Percentiles rank a stretch among this genome's conserved stretches.
Evolutionary conservation across 257 asterid genomes (phyloP).

Genomic region (Nicotiana noctiflora): DNA sequence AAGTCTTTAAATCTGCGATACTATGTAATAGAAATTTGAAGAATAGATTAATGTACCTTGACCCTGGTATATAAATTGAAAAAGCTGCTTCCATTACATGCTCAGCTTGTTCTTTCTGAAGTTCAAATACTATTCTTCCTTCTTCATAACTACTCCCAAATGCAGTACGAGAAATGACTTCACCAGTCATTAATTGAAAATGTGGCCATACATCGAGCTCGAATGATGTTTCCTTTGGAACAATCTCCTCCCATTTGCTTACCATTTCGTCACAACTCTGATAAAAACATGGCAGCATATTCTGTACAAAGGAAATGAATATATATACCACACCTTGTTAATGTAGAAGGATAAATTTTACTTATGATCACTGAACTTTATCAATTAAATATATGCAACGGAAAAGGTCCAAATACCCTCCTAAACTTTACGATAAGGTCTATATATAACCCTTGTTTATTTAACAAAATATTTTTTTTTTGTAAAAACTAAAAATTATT

Average conservation of each 20-base stretch:
- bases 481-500: no score
- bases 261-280: slow-evolving; percentile 30
- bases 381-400: no score
- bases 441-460: no score
- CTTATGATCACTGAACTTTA: no score
- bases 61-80: slow-evolving; percentile 34
- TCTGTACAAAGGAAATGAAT: slow-evolving; percentile 15
- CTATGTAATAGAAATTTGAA: not conserved
- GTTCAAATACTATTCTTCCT: slow-evolving; percentile 40
- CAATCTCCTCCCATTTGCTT: slow-evolving; percentile 30
- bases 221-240: slow-evolving; percentile 9
- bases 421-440: no score
- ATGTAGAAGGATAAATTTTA: no score
- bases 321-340: no score
- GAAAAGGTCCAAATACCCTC: no score
- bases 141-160: slow-evolving; percentile 48
- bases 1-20: not conserved
- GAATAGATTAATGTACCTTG: slow-evolving; percentile 18
- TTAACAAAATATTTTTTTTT: no score
- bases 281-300: slow-evolving; percentile 35
- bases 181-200: slow-evolving; percentile 23
- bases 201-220: slow-evolving; percentile 44
- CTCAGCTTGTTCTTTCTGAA: slow-evolving; percentile 35
- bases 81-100: slow-evolving; percentile 5
- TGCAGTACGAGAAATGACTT: slow-evolving; percentile 41